Conservation (phyloP, 192 early-diverging fungal species). For the Blastocladiella britannica region DNA sequence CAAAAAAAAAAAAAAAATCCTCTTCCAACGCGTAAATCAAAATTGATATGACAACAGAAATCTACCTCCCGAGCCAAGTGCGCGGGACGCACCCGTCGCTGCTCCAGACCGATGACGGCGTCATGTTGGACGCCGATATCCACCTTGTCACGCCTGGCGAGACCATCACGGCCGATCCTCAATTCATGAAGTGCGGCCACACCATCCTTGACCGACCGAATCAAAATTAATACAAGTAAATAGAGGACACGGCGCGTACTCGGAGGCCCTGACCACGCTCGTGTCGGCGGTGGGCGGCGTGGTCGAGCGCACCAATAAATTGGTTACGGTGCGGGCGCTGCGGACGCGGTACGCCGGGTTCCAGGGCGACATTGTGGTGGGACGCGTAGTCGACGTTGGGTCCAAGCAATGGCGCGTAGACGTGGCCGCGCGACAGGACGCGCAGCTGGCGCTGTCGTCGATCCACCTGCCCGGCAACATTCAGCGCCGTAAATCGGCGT, state of each 20-base stretch:
- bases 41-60: too few species aligned
- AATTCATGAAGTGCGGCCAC: slow-evolving; percentile 1
- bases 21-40: too few species aligned
- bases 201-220: too few species aligned
- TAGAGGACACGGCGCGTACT: slow-evolving; percentile 78
- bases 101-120: not conserved
- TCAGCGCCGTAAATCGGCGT: slow-evolving; percentile 82
- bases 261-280: slow-evolving; percentile 30
- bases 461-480: slow-evolving; percentile 89
- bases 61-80: not conserved
- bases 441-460: slow-evolving; percentile 61
- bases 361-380: slow-evolving; percentile 93
- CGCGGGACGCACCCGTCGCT: not conserved
- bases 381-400: slow-evolving; percentile 72
- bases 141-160: not conserved
- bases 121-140: not conserved
- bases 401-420: slow-evolving; percentile 91
- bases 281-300: slow-evolving; percentile 74
- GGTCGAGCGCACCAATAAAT: slow-evolving; percentile 86
- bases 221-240: too few species aligned
- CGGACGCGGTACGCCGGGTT: slow-evolving; percentile 75
- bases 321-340: slow-evolving; percentile 73
- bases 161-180: not conserved
- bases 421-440: slow-evolving; percentile 71
- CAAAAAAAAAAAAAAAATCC: too few species aligned